Percentiles rank a stretch among this genome's conserved stretches.
These are phyloP conservation scores for Bipolaris zeicola DNA, from an alignment of 2,329 filamentous ascomycete species.

Conservation along the genomic window DNA sequence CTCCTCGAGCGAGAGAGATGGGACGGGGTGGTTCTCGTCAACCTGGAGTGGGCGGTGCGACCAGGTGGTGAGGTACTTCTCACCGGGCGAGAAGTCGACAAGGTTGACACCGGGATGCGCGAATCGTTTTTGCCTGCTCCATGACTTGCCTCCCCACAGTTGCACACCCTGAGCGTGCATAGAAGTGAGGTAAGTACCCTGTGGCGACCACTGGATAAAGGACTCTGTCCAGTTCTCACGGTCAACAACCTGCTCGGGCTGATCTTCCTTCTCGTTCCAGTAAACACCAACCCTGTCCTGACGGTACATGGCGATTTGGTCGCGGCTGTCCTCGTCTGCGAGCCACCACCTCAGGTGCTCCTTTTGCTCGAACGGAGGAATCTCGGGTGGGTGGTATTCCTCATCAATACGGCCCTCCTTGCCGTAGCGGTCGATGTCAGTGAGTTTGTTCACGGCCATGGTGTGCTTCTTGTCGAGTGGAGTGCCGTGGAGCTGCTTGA, in stretches of 20 bases:
- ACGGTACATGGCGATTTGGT: slow-evolving; percentile 95
- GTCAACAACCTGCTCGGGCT: slow-evolving; percentile 86
- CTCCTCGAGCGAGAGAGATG: slow-evolving; percentile 77
- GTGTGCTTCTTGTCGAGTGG: slow-evolving; percentile 97
- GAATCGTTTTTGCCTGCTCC: slow-evolving; percentile 90
- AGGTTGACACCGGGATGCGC: slow-evolving; percentile 95
- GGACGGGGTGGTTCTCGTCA: slow-evolving; percentile 83
- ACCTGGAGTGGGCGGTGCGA: slow-evolving; percentile 92
- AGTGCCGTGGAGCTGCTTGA: slow-evolving; percentile 83
- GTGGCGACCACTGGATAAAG: slow-evolving; percentile 97
- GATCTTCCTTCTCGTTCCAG: slow-evolving; percentile 97
- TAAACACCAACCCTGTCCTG: slow-evolving; percentile 91
- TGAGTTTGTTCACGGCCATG: slow-evolving; percentile 95
- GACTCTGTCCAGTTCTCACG: slow-evolving; percentile 97
- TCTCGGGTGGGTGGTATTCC: slow-evolving; percentile 79
- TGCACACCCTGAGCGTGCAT: slow-evolving; percentile 96
- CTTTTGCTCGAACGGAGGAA: slow-evolving; percentile 86
- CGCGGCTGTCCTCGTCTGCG: slow-evolving; percentile 83
- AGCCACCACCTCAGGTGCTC: slow-evolving; percentile 96
- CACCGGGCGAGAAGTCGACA: slow-evolving; percentile 90
- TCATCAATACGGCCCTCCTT: slow-evolving; percentile 93
- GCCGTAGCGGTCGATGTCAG: slow-evolving; percentile 95
- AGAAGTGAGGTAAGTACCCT: slow-evolving; percentile 91
- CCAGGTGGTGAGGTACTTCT: slow-evolving; percentile 96
- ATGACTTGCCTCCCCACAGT: slow-evolving; percentile 90